phyloP scores from a whole-genome alignment of 2,329 filamentous ascomycete species.

The Alternaria alternata region DNA sequence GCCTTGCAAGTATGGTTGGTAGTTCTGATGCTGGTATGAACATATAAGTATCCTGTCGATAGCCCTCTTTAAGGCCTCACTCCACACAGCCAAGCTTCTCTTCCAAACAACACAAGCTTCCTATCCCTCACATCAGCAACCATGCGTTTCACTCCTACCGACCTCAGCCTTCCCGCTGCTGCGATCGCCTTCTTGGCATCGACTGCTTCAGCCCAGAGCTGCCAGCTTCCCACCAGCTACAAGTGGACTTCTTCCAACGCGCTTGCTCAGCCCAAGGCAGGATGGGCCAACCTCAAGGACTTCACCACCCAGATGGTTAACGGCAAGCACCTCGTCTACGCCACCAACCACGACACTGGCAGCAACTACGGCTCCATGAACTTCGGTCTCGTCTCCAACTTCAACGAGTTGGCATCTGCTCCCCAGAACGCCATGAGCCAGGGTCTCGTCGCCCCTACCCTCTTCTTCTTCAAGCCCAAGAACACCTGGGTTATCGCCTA shows the following conservation, averaged over 20 bases:
- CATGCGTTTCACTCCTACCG: slow-evolving; percentile 17
- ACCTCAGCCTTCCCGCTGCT: slow-evolving; percentile 13
- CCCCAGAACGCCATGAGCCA: slow-evolving; percentile 61
- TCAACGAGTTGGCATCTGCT: slow-evolving; percentile 60
- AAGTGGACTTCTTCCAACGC: slow-evolving; percentile 62
- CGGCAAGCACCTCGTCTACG: slow-evolving; percentile 69
- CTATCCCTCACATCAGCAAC: slow-evolving; percentile 3
- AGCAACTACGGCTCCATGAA: slow-evolving; percentile 65
- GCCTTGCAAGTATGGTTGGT: background rate
- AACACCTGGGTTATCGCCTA: slow-evolving; percentile 70
- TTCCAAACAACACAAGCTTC: slow-evolving; percentile 3
- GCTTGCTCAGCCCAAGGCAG: slow-evolving; percentile 62
- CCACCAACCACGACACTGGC: slow-evolving; percentile 56
- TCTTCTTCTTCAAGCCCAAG: slow-evolving; percentile 71
- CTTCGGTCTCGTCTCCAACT: slow-evolving; percentile 65
- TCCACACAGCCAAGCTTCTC: slow-evolving; percentile 2
- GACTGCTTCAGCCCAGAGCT: slow-evolving; percentile 41
- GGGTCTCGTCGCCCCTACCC: slow-evolving; percentile 64
- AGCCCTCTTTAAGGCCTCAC: background rate
- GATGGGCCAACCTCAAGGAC: slow-evolving; percentile 69
- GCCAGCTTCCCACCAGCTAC: slow-evolving; percentile 64
- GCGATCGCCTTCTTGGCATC: slow-evolving; percentile 23
- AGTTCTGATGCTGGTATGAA: background rate
- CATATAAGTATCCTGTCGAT: slow-evolving; percentile 14
- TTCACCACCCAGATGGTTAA: slow-evolving; percentile 66